Evolutionary conservation across 2,329 filamentous ascomycete genomes (phyloP), one percentile per base, ranked within the genome.

Genomic region (Botryosphaeria dothidea): DNA sequence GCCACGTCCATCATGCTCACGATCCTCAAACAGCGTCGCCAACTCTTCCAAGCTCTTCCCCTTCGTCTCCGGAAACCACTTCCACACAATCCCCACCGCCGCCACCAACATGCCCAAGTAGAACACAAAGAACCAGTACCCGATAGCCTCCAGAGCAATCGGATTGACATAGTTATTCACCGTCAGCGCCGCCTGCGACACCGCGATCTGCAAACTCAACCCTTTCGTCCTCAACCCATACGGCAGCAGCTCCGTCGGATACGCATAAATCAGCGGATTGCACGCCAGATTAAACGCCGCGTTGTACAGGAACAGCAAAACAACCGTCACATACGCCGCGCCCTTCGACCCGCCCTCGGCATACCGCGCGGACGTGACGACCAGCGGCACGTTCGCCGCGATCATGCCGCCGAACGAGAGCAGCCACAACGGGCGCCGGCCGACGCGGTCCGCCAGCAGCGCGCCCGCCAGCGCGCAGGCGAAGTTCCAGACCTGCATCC

Each of bases 121-220:
- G 36, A 34, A 62, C 27, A 62, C 58, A 25, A 62, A 62, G 8
- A 25, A n/a, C 58, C 58, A 62, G 21, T 36, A 81, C 5, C 68
- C 68, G 9, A 81, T 74, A 8, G 67, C 63, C 1, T 73, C 69
- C 34, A 81, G 71, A 4, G 77, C 79, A 34, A 82, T 75, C 4
- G 79, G 79, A 57, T 81, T 82, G 64, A 80, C 77, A 68, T 78
- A 79, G 58, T 74, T 70, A 69, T 78, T 78, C 66, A 78, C 76
- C 68, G 83, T 80, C 21, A 84, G 77, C 27, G 81, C 78, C 27
- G 80, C 70, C 68, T 81, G 78, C 65, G 81, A 76, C 62, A 79
- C 77, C 48, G 81, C 71, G 70, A 81, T 80, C 76, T 81, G 77
- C 21, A 84, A 67, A 4, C 80, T 76, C 71, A 80, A 69, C 58